Conservation (phyloP, 352 stramenopile species). For the Phytophthora tubulina region DNA sequence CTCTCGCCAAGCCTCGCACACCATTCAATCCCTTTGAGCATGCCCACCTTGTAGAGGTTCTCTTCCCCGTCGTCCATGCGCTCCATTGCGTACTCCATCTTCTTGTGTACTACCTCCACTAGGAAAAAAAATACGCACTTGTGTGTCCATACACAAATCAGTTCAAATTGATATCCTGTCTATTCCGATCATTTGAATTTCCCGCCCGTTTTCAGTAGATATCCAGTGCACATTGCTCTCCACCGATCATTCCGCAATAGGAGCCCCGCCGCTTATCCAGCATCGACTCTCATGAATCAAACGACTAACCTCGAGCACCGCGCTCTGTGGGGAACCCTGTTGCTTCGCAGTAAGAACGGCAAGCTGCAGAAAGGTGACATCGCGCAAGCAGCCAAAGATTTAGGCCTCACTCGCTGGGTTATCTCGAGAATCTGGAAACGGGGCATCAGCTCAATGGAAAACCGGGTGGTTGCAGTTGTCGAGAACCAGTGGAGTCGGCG, state of each 20-base stretch:
- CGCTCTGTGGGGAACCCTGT: background rate
- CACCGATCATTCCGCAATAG: too few species aligned
- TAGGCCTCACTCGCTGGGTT: background rate
- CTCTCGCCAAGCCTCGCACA: too few species aligned
- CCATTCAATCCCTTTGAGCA: too few species aligned
- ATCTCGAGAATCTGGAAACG: background rate
- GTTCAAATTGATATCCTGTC: background rate
- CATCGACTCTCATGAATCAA: background rate
- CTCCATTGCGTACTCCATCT: too few species aligned
- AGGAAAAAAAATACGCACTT: background rate
- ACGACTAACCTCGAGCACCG: background rate
- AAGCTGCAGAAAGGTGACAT: conserved; percentile 1
- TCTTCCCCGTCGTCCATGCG: too few species aligned
- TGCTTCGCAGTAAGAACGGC: background rate
- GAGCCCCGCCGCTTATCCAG: background rate
- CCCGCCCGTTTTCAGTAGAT: background rate
- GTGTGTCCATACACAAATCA: background rate
- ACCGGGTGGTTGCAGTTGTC: background rate
- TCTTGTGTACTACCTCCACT: too few species aligned
- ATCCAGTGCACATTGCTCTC: background rate
- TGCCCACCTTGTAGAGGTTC: too few species aligned
- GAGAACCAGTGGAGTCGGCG: background rate
- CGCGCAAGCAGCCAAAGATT: background rate
- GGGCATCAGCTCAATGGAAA: background rate
- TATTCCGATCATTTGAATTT: background rate